Evolutionary conservation across 2,329 filamentous ascomycete genomes (phyloP).

Genomic region (Aspergillus eucalypticola): DNA sequence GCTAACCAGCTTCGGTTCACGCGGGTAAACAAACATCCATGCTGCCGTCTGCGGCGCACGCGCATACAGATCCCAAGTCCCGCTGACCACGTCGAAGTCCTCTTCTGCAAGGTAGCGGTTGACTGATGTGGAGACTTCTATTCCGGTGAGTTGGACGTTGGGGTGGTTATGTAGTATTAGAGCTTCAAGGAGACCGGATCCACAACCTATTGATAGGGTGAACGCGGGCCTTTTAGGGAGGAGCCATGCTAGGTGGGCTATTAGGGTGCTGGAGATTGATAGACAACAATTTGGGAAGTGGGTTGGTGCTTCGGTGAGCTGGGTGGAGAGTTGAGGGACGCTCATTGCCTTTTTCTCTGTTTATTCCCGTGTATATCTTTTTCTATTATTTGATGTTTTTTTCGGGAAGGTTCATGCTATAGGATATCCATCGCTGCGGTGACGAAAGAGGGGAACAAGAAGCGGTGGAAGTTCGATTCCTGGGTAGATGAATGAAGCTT

Average conservation of each 20-base stretch:
- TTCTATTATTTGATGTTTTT: too few relatives aligned
- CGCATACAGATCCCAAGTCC: constrained; percentile 47
- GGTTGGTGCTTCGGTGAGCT: constrained; percentile 21
- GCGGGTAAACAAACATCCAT: constrained; percentile 59
- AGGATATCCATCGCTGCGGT: too few relatives aligned
- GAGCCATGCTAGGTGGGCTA: constrained; percentile 19
- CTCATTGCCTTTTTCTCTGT: constrained; percentile 8
- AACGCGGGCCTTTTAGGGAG: constrained; percentile 30
- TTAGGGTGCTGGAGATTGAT: constrained; percentile 27
- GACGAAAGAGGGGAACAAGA: too few relatives aligned
- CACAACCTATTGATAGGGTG: constrained; percentile 52
- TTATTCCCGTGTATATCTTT: too few relatives aligned
- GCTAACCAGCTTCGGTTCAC: constrained; percentile 47
- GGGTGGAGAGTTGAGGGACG: constrained; percentile 18
- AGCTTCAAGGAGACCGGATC: constrained; percentile 53
- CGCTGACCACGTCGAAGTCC: constrained; percentile 46
- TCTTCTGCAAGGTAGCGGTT: constrained; percentile 49
- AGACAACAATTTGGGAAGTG: constrained; percentile 33
- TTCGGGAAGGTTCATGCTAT: too few relatives aligned
- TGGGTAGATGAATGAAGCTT: too few relatives aligned
- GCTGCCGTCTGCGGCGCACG: constrained; percentile 44
- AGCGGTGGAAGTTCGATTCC: too few relatives aligned
- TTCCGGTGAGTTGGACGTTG: constrained; percentile 42
- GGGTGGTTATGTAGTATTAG: constrained; percentile 35
- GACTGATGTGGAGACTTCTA: constrained; percentile 50